Conservation (phyloP, 129 eudicot genomes). For the Erigeron canadensis region DNA sequence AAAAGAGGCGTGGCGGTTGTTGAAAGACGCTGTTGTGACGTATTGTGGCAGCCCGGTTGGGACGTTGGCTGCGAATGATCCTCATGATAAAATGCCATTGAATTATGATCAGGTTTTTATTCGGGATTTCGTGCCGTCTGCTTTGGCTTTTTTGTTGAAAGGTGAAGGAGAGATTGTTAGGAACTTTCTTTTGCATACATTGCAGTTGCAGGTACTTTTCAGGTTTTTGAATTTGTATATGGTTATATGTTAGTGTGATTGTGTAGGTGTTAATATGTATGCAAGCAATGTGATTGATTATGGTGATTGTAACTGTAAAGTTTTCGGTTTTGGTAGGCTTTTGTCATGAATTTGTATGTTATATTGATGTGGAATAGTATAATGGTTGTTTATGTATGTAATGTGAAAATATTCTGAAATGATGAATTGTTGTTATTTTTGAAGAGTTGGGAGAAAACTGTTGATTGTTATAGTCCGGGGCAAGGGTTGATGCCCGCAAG, state of each 20-base stretch:
- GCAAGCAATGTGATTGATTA: not conserved
- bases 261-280: not conserved
- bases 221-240: not conserved
- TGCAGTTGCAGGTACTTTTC: constrained; percentile 81
- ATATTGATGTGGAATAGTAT: too few species aligned
- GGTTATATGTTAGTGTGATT: not conserved
- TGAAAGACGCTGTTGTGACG: constrained; percentile 63
- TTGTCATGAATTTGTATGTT: not conserved
- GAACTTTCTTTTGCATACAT: constrained; percentile 78
- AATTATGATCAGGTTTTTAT: constrained; percentile 95
- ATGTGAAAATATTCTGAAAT: too few species aligned
- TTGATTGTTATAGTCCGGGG: constrained; percentile 98
- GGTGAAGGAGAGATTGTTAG: constrained; percentile 88
- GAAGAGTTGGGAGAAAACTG: constrained; percentile 98
- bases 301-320: not conserved
- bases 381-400: not conserved
- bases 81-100: constrained; percentile 64
- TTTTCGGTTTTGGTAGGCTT: not conserved
- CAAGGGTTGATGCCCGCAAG: constrained; percentile 99
- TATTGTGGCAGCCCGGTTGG: constrained; percentile 90
- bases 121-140: constrained; percentile 85
- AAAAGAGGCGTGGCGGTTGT: constrained; percentile 90
- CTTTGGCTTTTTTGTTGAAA: constrained; percentile 84
- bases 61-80: constrained; percentile 87
- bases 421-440: constrained; percentile 18